Conservation (phyloP, 1,284 basidiomycete genomes). For the Cystobasidium sp. region DNA sequence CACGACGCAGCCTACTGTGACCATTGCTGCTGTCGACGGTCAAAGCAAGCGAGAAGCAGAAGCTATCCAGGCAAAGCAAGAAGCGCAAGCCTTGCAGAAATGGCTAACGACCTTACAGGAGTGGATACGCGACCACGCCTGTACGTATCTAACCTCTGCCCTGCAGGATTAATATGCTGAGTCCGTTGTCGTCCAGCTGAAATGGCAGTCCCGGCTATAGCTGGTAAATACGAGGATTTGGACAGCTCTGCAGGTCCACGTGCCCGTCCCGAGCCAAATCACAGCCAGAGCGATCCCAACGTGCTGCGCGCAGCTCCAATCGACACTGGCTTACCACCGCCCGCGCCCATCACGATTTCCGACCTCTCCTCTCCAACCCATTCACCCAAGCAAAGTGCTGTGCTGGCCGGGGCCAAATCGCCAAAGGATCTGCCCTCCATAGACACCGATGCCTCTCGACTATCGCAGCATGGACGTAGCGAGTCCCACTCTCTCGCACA, state of each 20-base stretch:
- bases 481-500: constrained; percentile 64
- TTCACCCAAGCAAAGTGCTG: neutral
- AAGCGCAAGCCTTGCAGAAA: constrained; percentile 53
- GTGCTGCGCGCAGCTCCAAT: neutral
- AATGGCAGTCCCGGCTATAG: constrained; percentile 6
- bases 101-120: constrained; percentile 74
- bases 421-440: constrained; percentile 19
- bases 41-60: constrained; percentile 62
- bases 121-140: constrained; percentile 65
- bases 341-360: neutral
- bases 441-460: constrained; percentile 43
- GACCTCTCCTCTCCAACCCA: no score
- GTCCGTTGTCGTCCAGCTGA: neutral
- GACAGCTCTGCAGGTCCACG: neutral
- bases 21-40: constrained; percentile 50
- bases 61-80: constrained; percentile 59
- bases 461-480: constrained; percentile 63
- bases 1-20: constrained; percentile 45
- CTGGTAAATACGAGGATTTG: constrained; percentile 9
- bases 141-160: constrained; percentile 20
- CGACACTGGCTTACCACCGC: neutral
- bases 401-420: neutral
- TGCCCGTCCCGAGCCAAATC: constrained; percentile 6
- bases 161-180: no score
- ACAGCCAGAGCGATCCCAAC: constrained; percentile 7